Evolutionary conservation across 139 green algal species (phyloP), one percentile per base, ranked within the genome.

Genomic region (Chlorella sp.): DNA sequence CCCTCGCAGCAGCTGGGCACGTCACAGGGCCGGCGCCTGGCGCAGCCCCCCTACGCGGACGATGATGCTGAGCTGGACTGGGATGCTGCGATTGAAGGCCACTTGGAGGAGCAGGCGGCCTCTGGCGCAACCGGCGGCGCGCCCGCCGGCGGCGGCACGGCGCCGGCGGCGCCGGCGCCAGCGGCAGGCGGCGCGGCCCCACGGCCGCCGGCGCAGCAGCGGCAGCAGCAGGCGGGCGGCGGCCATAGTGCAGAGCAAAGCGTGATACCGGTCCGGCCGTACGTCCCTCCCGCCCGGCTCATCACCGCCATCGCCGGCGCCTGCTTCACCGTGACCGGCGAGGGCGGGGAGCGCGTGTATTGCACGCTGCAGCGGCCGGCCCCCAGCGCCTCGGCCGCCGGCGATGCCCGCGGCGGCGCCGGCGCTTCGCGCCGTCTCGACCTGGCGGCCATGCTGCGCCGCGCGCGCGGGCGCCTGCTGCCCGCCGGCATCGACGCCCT

Each of bases 261-360:
- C 29, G 56, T 71, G 7, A 8, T 69, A 29, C 69, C 77, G 25
- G 65, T 14, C 12, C 56, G 69, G 41, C 40, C 11, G 35, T 58
- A 60, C 4, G 36, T 60, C 2, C 61, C 71, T 50, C 81, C 72
- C 8, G 33, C 51, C 29, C 40, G 67, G 0, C 27, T 62, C 33
- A 74, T 69, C 9, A 48, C 38, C n/a, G 23, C 73, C 71, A 46
- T 83, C 1, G 14, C 25, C 8, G 82, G 65, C 23, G 25, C 42
- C 46, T 63, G 38, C 51, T 2, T 82, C 11, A 46, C 46, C 0
- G 82, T 87, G 11, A 87, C 82, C 0, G 65, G 43, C 25, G 36
- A 45, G 19, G 25, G 19, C 25, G 83, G 83, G 25, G 79, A 85
- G 53, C 68, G 83, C 17, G 83, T 85, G 58, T 87, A 87, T 71